phyloP scores from a whole-genome alignment of 768 basidiomycete species.

The Lactarius sp. region DNA sequence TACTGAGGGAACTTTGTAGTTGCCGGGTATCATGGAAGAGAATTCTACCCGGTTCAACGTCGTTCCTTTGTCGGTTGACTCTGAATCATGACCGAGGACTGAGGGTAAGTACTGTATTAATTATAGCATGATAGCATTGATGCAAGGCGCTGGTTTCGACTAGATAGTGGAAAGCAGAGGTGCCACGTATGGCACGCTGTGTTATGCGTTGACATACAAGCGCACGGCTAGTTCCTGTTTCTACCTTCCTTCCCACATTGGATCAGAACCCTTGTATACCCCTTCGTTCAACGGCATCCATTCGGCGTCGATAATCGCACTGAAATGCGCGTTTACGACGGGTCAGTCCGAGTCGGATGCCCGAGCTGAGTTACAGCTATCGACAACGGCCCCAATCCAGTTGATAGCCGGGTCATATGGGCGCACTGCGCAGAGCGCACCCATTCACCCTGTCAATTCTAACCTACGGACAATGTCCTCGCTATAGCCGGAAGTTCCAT shows the following conservation, averaged over 20 bases:
- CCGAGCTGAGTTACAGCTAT: neutral
- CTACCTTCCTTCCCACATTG: neutral
- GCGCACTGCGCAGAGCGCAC: neutral
- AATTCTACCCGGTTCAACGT: no score
- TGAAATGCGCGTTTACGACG: neutral
- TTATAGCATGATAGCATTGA: no score
- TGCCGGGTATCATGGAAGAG: no score
- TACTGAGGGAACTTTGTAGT: no score
- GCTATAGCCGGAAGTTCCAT: neutral
- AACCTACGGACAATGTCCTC: neutral
- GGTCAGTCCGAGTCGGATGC: neutral
- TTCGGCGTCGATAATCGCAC: neutral
- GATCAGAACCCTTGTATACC: no score
- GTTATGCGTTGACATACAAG: neutral
- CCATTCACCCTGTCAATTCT: conserved; percentile 3
- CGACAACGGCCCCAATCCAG: neutral
- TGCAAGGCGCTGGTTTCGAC: no score
- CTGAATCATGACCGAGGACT: neutral
- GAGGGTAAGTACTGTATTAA: no score
- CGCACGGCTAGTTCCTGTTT: no score
- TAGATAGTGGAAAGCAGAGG: no score
- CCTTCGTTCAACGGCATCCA: neutral
- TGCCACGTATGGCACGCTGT: no score
- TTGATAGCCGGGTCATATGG: no score
- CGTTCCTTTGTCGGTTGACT: no score